A percentile compares a stretch with the other conserved stretches of the same genome.
Evolutionary conservation across 371 early-diverging fungal species (phyloP).

Genomic region (Synchytrium microbalum): DNA sequence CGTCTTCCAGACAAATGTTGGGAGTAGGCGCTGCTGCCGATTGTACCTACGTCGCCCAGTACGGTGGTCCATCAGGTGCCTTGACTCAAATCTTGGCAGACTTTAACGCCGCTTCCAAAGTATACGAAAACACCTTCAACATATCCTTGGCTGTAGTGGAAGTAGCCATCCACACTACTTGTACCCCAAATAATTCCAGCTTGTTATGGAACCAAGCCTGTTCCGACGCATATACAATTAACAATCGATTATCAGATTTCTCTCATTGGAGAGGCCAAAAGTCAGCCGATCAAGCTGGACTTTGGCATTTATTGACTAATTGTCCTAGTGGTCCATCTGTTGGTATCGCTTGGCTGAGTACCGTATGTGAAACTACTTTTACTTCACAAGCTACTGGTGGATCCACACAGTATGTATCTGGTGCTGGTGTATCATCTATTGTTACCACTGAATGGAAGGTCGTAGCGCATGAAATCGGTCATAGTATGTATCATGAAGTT

Average conservation of each 20-base stretch:
- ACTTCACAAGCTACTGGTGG: constrained; percentile 34
- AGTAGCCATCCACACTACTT: constrained; percentile 57
- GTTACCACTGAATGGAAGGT: constrained; percentile 88
- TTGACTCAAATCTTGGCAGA: constrained; percentile 28
- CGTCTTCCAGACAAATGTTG: constrained; percentile 19
- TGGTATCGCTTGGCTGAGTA: constrained; percentile 89
- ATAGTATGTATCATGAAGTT: constrained; percentile 52
- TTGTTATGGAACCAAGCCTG: constrained; percentile 77
- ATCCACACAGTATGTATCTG: constrained; percentile 56
- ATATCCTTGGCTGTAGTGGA: constrained; percentile 76
- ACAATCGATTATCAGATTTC: constrained; percentile 78
- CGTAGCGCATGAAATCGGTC: constrained; percentile 88
- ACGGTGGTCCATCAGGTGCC: constrained; percentile 26
- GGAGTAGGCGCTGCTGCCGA: constrained; percentile 37
- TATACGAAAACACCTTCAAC: constrained; percentile 89
- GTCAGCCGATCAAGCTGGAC: constrained; percentile 61
- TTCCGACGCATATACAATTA: constrained; percentile 59
- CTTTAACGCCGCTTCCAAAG: constrained; percentile 46
- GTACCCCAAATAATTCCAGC: constrained; percentile 27
- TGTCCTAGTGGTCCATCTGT: constrained; percentile 76
- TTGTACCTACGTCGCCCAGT: constrained; percentile 30
- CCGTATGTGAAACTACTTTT: constrained; percentile 55
- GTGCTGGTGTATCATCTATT: constrained; percentile 82
- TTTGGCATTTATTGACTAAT: constrained; percentile 92
- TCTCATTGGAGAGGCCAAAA: constrained; percentile 76